Evolutionary conservation across 768 basidiomycete species (phyloP).

Genomic region (Xerocomellus intermedius): DNA sequence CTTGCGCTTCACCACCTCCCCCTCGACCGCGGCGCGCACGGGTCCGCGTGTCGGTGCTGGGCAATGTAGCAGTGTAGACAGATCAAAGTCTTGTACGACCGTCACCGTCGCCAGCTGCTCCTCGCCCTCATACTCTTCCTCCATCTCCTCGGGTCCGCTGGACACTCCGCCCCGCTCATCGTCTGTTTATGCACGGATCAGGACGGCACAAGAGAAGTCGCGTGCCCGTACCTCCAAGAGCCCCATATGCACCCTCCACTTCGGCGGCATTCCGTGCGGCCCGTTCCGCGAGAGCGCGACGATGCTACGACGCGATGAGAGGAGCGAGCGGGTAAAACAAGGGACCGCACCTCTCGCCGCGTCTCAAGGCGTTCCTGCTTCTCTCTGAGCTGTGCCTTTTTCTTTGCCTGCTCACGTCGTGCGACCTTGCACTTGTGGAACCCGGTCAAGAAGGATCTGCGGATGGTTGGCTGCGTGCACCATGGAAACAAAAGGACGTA

Average conservation of each 20-base stretch:
- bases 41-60: slow-evolving; percentile 17
- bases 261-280: slow-evolving; percentile 74
- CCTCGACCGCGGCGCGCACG: too few relatives aligned
- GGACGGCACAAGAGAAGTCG: not conserved
- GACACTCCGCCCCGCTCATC: slow-evolving; percentile 50
- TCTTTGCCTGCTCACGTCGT: slow-evolving; percentile 73
- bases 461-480: slow-evolving; percentile 14
- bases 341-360: slow-evolving; percentile 67
- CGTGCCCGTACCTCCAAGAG: slow-evolving; percentile 39
- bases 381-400: slow-evolving; percentile 72
- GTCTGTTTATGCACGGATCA: slow-evolving; percentile 18
- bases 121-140: slow-evolving; percentile 79
- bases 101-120: slow-evolving; percentile 87
- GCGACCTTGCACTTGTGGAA: slow-evolving; percentile 91
- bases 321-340: slow-evolving; percentile 4
- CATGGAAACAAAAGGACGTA: slow-evolving; percentile 29
- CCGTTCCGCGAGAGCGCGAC: slow-evolving; percentile 72
- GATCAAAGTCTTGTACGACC: slow-evolving; percentile 89
- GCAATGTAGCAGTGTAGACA: slow-evolving; percentile 56
- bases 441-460: slow-evolving; percentile 87
- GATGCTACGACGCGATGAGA: slow-evolving; percentile 50
- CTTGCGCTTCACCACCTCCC: not conserved
- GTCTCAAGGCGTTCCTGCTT: slow-evolving; percentile 71
- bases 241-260: slow-evolving; percentile 74
- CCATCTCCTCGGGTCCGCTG: slow-evolving; percentile 37